Evolutionary conservation across 768 basidiomycete genomes (phyloP), one percentile per base, ranked within the genome.

Genomic region (Boletus tomentosulus): DNA sequence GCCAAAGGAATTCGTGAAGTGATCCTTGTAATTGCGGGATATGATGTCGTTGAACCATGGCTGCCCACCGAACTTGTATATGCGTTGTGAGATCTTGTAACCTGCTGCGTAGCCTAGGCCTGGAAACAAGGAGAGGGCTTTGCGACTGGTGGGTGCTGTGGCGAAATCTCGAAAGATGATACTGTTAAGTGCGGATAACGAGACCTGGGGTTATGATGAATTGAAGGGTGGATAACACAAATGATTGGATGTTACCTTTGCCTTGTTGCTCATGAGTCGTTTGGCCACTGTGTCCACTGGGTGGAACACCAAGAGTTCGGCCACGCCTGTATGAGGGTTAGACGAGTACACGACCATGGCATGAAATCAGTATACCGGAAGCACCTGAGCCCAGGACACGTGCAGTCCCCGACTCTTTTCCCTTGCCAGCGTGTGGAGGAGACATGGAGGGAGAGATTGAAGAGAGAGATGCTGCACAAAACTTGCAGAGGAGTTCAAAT

Each of bases 251-350:
- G 12, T 8, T 53, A 85, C 91, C 80, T 88, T 89, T 57, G 79
- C 77, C 77, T 94, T 94, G 82, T 98, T 97, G 70, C 92, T 95
- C 96, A 99, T 99, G 49, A 99, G 72, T 34, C 96, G 87, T 72
- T 99, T 99, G n/a, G 97, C 93, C 51, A 98, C 86, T 1, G 97
- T 99, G 73, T 99, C 94, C 24, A 93, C 90, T 19, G 94, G 94
- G 69, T 97, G 94, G 76, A 98, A 97, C 19, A 98, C 83, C 61
- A 97, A 73, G 50, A 99, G 79, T 77, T 99, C 96, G 60, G 95
- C 93, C 64, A 99, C 78, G 66, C 95, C 95, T 96, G 58, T 16
- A 52, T 15, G 6, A 0, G 16, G 13, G 43, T 64, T 31, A 57
- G 41, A 15, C 13, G 16, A 15, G 51, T 16, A 16, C 10, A 13